Percentiles rank a stretch among this genome's conserved stretches.
These are phyloP conservation scores for Botryotinia convoluta DNA, from an alignment of 2,329 filamentous ascomycete species.

Conservation along the genomic window DNA sequence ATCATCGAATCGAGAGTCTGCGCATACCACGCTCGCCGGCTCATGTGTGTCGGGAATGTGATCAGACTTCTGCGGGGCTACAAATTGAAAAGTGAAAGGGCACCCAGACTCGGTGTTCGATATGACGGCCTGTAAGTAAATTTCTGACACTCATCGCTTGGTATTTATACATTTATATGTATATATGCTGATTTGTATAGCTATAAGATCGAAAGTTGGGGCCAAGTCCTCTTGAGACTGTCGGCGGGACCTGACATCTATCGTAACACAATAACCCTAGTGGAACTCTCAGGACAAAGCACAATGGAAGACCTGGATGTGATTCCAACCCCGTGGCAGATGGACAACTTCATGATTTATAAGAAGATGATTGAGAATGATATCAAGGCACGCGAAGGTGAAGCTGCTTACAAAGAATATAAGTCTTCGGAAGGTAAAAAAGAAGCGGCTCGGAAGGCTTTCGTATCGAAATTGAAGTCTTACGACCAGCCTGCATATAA, in stretches of 20 bases:
- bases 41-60: conserved; percentile 49
- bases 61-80: conserved; percentile 54
- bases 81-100: conserved; percentile 49
- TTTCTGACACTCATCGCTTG: conserved; percentile 8
- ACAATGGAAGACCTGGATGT: conserved; percentile 42
- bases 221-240: conserved; percentile 39
- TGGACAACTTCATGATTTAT: conserved; percentile 56
- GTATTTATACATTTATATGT: too few relatives aligned
- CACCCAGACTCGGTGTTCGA: conserved; percentile 52
- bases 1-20: conserved; percentile 44
- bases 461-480: conserved; percentile 21
- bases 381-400: conserved; percentile 41
- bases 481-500: conserved; percentile 4
- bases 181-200: conserved; percentile 17
- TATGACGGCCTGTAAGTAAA: conserved; percentile 56
- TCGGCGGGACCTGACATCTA: conserved; percentile 43
- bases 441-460: conserved; percentile 10
- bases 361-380: conserved; percentile 45
- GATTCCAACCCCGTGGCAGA: conserved; percentile 53
- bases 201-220: conserved; percentile 50
- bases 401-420: conserved; percentile 36
- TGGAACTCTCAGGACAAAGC: conserved; percentile 45
- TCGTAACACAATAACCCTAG: conserved; percentile 47
- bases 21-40: conserved; percentile 50
- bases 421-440: conserved; percentile 24